Base-by-base conservation (phyloP, 2,329 filamentous ascomycete species). In the Sclerotinia minor region DNA sequence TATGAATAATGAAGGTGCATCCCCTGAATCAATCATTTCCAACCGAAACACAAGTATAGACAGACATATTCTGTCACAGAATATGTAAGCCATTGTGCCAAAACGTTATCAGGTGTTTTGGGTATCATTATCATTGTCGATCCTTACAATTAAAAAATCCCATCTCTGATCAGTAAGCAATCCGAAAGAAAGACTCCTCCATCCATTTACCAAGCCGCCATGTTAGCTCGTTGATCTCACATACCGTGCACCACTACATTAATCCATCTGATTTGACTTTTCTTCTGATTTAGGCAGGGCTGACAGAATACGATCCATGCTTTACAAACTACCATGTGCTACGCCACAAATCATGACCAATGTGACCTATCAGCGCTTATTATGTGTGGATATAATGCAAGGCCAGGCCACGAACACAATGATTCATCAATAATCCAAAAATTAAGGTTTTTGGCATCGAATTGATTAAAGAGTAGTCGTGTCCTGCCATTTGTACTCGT, bases 291-390 rank as follows among this genome's bases (percentile, higher is more conserved):
- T 50, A 38, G 44, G 19, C 44, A 66, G 64, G 64, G 64, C 54
- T 66, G 64, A 66, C n/a, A 44, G 29, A 41, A 44, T 49, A n/a
- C n/a, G 26, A n/a, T 60, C 26, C 13, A 24, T 47, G 58, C 26
- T 47, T 60, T 47, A 60, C 49, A 32, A 24, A 41, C 26, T 53
- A 54, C 47, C 49, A 44, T 52, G 32, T 54, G 61, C 64, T 60
- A 38, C 64, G 64, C 64, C 64, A 59, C 64, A 59, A 26, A 49
- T 32, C 64, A 32, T 65, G 64, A 58, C 35, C 26, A 35, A 45
- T 45, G 29, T 35, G 24, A 52, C 64, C 64, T 66, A 41, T 59
- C 38, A 58, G 38, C 52, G 26, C 38, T 57, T 57, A 57, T 21
- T 15, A 21, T 47, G 32, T 35, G 47, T 35, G 44, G 11, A 41